These are phyloP conservation scores for Volvariella surrecta DNA, from an alignment of 1,284 basidiomycete genomes.

Conservation along the genomic window DNA sequence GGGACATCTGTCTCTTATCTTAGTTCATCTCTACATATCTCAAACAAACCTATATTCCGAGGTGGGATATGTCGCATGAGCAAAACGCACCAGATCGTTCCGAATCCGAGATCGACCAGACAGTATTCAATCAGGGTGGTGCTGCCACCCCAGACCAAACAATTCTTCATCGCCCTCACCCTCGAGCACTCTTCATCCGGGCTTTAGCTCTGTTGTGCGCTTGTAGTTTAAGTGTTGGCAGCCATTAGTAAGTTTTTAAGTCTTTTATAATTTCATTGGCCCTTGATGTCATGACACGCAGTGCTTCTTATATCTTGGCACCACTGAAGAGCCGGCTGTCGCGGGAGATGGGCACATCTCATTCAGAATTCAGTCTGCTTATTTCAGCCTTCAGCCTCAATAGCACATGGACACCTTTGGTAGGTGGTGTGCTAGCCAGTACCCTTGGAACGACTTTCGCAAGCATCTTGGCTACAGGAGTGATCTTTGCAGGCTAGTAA, in stretches of 20 bases:
- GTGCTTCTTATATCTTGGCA: slow-evolving; percentile 64
- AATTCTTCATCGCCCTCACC: slow-evolving; percentile 9
- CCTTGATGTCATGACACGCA: slow-evolving; percentile 16
- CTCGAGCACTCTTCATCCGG: slow-evolving; percentile 40
- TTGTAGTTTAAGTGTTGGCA: slow-evolving; percentile 66
- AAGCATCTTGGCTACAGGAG: slow-evolving; percentile 63
- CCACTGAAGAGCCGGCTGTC: slow-evolving; percentile 68
- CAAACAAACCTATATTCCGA: too few relatives aligned
- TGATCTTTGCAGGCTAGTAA: slow-evolving; percentile 52
- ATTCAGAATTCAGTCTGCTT: slow-evolving; percentile 70
- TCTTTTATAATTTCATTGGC: slow-evolving; percentile 5
- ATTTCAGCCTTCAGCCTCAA: slow-evolving; percentile 71
- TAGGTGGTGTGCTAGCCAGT: slow-evolving; percentile 61
- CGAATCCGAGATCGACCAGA: too few relatives aligned
- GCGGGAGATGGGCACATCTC: slow-evolving; percentile 66
- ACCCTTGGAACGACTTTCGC: slow-evolving; percentile 61
- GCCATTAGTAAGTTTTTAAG: slow-evolving; percentile 53
- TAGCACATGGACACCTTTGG: slow-evolving; percentile 74
- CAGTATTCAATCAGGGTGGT: too few relatives aligned
- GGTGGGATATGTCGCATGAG: too few relatives aligned
- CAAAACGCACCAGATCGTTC: too few relatives aligned
- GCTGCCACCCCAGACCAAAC: too few relatives aligned
- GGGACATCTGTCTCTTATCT: too few relatives aligned
- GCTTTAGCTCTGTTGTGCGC: slow-evolving; percentile 62
- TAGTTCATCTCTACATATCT: too few relatives aligned